These are phyloP conservation scores for Nephelium lappaceum DNA, from an alignment of 345 rosid species.

Conservation along the genomic window DNA sequence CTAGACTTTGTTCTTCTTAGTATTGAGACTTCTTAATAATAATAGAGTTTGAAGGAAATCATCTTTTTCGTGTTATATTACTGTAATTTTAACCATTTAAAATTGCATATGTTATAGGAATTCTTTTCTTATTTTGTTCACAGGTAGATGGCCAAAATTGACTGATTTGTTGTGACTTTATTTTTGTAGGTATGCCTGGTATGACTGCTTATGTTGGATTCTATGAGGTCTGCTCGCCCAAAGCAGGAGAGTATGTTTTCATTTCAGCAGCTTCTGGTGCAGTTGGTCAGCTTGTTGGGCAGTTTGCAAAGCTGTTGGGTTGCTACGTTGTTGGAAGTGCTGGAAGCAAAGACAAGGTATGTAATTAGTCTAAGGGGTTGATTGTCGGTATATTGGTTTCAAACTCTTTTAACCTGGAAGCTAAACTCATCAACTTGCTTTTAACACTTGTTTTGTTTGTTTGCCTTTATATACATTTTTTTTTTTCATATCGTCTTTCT, in stretches of 20 bases:
- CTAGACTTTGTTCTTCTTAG: background rate
- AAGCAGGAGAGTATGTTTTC: conserved; percentile 30
- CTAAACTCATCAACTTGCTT: background rate
- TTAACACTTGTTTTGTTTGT: background rate
- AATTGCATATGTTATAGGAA: background rate
- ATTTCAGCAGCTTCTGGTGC: conserved; percentile 38
- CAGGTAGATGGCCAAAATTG: background rate
- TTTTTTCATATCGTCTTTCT: background rate
- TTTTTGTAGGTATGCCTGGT: conserved; percentile 48
- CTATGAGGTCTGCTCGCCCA: conserved; percentile 45
- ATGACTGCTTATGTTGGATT: conserved; percentile 56
- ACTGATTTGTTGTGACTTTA: background rate
- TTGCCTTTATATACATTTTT: background rate
- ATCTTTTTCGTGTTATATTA: background rate
- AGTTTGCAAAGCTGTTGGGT: conserved; percentile 35
- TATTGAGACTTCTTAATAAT: background rate
- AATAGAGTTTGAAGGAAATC: background rate
- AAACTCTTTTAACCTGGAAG: background rate
- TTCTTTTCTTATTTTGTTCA: background rate
- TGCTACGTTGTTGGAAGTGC: conserved; percentile 45
- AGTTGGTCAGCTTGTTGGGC: conserved; percentile 42
- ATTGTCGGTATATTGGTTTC: background rate
- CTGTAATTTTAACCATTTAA: background rate
- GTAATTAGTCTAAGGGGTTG: background rate
- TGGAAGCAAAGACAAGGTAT: conserved; percentile 37